Conservation (phyloP, 768 basidiomycete species). For the Mycena filopes region DNA sequence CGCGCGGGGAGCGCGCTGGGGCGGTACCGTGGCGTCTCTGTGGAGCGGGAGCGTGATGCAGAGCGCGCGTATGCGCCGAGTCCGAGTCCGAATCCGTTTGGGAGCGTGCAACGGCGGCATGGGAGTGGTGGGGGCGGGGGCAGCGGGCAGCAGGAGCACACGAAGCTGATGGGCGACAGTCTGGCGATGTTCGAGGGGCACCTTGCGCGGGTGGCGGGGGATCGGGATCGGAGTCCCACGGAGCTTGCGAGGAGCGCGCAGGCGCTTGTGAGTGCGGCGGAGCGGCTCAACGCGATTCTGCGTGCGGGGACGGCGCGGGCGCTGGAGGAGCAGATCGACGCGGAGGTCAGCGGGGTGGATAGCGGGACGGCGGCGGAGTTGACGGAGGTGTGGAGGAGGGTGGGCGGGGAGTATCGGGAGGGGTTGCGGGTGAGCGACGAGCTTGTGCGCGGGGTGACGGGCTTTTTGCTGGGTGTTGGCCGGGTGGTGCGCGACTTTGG, state of each 20-base stretch:
- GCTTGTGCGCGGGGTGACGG: conserved; percentile 79
- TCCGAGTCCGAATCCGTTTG: conserved; percentile 42
- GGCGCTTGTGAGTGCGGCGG: conserved; percentile 71
- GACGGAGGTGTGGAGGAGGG: conserved; percentile 71
- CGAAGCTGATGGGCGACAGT: conserved; percentile 75
- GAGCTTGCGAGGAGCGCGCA: conserved; percentile 74
- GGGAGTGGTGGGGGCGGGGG: conserved; percentile 20
- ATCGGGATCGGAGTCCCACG: conserved; percentile 45
- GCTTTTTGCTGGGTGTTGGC: conserved; percentile 80
- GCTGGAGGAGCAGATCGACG: conserved; percentile 78
- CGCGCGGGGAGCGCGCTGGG: conserved; percentile 28
- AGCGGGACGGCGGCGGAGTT: conserved; percentile 46
- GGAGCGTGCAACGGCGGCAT: conserved; percentile 32
- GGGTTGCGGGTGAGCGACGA: conserved; percentile 80
- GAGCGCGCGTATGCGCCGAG: conserved; percentile 24
- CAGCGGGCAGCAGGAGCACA: conserved; percentile 61
- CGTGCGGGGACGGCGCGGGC: conserved; percentile 66
- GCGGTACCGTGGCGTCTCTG: conserved; percentile 30
- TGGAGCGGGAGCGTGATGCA: conserved; percentile 30
- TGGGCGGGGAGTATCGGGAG: conserved; percentile 80
- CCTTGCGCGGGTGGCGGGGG: conserved; percentile 60
- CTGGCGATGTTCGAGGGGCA: conserved; percentile 77
- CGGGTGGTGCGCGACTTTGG: conserved; percentile 69
- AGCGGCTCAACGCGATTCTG: conserved; percentile 72
- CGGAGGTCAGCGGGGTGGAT: conserved; percentile 66